Evolutionary conservation across 768 basidiomycete species (phyloP).

Genomic region (Termitomyces eurrhizus): DNA sequence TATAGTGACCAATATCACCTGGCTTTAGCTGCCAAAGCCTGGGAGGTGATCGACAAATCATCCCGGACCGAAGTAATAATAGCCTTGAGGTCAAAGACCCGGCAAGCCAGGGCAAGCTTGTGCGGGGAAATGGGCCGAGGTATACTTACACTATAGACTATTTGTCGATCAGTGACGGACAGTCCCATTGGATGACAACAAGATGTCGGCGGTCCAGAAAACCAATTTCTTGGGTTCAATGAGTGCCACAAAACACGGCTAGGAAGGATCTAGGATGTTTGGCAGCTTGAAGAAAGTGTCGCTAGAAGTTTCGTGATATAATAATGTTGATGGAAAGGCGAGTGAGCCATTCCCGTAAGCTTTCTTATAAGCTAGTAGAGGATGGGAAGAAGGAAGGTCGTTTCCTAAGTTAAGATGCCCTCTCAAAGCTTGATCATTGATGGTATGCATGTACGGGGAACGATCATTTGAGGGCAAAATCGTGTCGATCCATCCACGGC

Average conservation of each 20-base stretch:
- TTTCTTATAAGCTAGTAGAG: constrained; percentile 19
- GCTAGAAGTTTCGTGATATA: constrained; percentile 22
- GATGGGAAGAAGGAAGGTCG: constrained; percentile 17
- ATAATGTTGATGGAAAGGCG: constrained; percentile 27
- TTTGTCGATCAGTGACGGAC: constrained; percentile 20
- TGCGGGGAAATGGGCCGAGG: constrained; percentile 24
- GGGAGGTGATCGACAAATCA: constrained; percentile 20
- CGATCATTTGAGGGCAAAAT: constrained; percentile 25
- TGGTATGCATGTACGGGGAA: constrained; percentile 22
- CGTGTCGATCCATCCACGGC: constrained; percentile 10
- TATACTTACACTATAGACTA: constrained; percentile 20
- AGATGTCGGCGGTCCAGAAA: constrained; percentile 30
- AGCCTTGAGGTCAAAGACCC: constrained; percentile 19
- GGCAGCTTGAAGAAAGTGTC: constrained; percentile 25
- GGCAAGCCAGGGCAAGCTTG: constrained; percentile 20
- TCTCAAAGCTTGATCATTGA: constrained; percentile 18
- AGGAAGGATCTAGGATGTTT: constrained; percentile 23
- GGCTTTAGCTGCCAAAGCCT: constrained; percentile 11
- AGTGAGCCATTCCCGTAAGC: constrained; percentile 29
- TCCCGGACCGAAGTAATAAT: constrained; percentile 19
- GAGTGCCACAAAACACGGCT: constrained; percentile 25
- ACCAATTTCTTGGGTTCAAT: constrained; percentile 28
- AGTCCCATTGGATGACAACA: constrained; percentile 20
- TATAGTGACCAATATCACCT: constrained; percentile 20
- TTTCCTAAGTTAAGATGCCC: constrained; percentile 16